These are phyloP conservation scores for Aspergillus ostianus DNA, from an alignment of 495 filamentous ascomycete genomes.

Conservation along the genomic window DNA sequence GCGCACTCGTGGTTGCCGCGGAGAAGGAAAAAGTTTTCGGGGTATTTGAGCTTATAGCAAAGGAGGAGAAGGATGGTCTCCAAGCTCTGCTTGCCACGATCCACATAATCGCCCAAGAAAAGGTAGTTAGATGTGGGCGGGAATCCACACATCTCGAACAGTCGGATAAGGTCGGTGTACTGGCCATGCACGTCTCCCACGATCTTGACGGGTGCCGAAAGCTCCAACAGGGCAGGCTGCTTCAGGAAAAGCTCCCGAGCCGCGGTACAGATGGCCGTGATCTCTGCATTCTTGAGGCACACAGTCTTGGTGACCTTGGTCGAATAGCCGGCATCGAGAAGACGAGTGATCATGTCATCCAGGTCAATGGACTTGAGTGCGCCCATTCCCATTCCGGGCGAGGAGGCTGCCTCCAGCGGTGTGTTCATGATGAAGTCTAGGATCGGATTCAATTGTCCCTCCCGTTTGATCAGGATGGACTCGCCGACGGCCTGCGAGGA, in stretches of 20 bases:
- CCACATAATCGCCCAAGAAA: conserved; percentile 97
- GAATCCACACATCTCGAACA: conserved; percentile 99
- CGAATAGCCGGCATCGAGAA: conserved; percentile 92
- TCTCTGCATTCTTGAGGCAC: conserved; percentile 96
- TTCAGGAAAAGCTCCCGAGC: conserved; percentile 85
- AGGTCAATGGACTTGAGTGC: conserved; percentile 89
- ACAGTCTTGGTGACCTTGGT: conserved; percentile 97
- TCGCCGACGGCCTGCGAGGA: conserved; percentile 51
- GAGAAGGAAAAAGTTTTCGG: conserved; percentile 97
- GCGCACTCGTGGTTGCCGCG: conserved; percentile 98
- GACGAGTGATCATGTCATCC: conserved; percentile 94
- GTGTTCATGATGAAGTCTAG: conserved; percentile 46
- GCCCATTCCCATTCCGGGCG: conserved; percentile 53
- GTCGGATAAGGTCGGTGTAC: conserved; percentile 93
- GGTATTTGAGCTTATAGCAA: conserved; percentile 98
- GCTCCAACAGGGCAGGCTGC: conserved; percentile 87
- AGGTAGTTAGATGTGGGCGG: conserved; percentile 91
- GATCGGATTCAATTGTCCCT: conserved; percentile 65
- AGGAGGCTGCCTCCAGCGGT: conserved; percentile 35
- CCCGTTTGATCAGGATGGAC: conserved; percentile 74
- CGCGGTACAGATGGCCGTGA: conserved; percentile 84
- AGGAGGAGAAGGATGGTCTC: conserved; percentile 94
- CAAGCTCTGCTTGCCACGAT: conserved; percentile 94
- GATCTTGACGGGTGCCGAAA: conserved; percentile 97
- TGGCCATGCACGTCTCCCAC: conserved; percentile 98